Evolutionary conservation across 1,284 basidiomycete genomes (phyloP).

Genomic region (Pseudozyma flocculosa): DNA sequence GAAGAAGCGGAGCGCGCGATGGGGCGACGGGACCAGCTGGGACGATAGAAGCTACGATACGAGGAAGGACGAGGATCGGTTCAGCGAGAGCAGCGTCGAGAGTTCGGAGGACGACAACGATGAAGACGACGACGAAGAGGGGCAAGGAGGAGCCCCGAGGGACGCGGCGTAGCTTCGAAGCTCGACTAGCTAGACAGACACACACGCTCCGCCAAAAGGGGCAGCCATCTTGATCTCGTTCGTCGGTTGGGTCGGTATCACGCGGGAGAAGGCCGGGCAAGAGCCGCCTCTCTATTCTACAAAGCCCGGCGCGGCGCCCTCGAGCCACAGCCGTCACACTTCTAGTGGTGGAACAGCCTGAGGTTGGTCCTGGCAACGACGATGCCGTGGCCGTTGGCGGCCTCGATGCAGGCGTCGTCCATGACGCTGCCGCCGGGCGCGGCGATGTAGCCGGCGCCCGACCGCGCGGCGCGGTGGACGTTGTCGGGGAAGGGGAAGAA

Average conservation of each 20-base stretch:
- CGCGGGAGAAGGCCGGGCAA: too few relatives aligned
- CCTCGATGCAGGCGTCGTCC: constrained; percentile 66
- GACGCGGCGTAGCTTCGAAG: too few relatives aligned
- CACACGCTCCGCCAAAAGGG: too few relatives aligned
- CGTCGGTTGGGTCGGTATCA: too few relatives aligned
- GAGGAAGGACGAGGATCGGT: constrained; percentile 59
- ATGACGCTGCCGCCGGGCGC: constrained; percentile 95
- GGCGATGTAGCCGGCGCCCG: constrained; percentile 87
- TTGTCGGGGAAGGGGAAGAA: constrained; percentile 99
- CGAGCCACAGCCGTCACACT: too few relatives aligned
- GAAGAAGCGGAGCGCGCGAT: constrained; percentile 7
- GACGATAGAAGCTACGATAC: constrained; percentile 53
- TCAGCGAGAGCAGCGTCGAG: background rate
- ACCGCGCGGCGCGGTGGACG: constrained; percentile 86
- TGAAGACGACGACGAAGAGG: constrained; percentile 44
- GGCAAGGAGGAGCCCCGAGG: too few relatives aligned
- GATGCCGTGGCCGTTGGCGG: constrained; percentile 53
- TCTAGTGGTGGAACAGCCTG: constrained; percentile 57
- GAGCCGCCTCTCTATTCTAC: too few relatives aligned
- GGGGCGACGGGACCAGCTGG: constrained; percentile 20
- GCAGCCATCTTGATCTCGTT: too few relatives aligned
- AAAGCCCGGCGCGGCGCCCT: too few relatives aligned
- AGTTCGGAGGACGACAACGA: constrained; percentile 54
- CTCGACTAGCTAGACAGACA: too few relatives aligned
- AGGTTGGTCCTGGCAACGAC: constrained; percentile 54